Conservation (phyloP, 768 basidiomycete genomes). For the Trametes villosa region DNA sequence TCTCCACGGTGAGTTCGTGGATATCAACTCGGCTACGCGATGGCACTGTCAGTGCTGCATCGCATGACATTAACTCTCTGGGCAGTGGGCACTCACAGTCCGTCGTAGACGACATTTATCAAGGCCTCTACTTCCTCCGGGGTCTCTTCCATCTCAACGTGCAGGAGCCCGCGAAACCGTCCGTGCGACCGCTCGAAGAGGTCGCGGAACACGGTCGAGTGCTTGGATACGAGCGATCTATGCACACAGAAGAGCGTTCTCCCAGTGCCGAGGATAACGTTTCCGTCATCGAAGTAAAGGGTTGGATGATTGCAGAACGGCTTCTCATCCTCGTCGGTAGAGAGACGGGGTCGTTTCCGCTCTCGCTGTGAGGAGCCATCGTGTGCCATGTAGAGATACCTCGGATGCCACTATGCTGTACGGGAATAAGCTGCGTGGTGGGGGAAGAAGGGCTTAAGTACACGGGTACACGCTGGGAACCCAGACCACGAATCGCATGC, state of each 20-base stretch:
- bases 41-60: background rate
- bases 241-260: conserved; percentile 34
- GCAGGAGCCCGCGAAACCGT: conserved; percentile 27
- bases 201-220: conserved; percentile 29
- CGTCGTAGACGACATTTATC: conserved; percentile 32
- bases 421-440: too few relatives aligned
- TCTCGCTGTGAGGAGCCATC: too few relatives aligned
- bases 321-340: conserved; percentile 16
- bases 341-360: too few relatives aligned
- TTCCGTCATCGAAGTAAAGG: conserved; percentile 41
- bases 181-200: conserved; percentile 25
- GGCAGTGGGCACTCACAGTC: conserved; percentile 29
- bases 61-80: background rate
- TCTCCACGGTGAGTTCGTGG: conserved; percentile 23
- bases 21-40: conserved; percentile 26
- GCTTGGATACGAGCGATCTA: conserved; percentile 30
- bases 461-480: too few relatives aligned
- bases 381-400: too few relatives aligned
- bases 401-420: too few relatives aligned
- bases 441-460: too few relatives aligned
- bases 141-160: conserved; percentile 31
- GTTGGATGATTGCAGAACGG: too few relatives aligned
- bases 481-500: too few relatives aligned
- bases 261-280: conserved; percentile 31
- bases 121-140: conserved; percentile 32